Percentiles rank a stretch among this genome's conserved stretches.
These are phyloP conservation scores for Plasmodiophora brassicae DNA, from an alignment of 208 protist species.

Conservation along the genomic window DNA sequence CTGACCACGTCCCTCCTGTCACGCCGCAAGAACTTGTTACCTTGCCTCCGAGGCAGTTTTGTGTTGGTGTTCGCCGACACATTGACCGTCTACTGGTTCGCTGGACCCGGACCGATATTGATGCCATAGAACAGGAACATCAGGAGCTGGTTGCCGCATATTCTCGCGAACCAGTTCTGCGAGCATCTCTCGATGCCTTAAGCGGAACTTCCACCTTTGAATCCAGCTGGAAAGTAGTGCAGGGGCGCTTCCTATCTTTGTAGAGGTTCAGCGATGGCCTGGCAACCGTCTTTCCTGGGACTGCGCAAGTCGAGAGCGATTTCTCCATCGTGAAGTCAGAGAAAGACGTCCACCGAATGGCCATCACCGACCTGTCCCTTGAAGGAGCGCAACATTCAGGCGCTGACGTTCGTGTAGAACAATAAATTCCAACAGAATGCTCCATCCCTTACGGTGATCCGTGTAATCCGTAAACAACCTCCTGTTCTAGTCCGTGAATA, in stretches of 20 bases:
- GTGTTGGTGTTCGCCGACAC: neutral
- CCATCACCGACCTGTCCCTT: neutral
- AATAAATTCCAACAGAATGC: neutral
- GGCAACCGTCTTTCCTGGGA: too few relatives aligned
- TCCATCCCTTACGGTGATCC: neutral
- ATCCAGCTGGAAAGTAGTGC: too few relatives aligned
- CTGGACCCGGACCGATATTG: neutral
- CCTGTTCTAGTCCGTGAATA: neutral
- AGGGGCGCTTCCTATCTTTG: too few relatives aligned
- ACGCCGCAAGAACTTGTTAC: neutral
- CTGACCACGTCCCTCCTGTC: neutral
- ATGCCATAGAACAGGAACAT: neutral
- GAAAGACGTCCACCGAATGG: neutral
- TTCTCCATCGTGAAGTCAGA: neutral
- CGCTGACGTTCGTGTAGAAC: neutral
- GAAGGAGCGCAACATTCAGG: too few relatives aligned
- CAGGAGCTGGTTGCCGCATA: neutral
- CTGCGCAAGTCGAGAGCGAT: neutral
- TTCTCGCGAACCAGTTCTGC: neutral
- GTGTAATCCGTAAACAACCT: neutral
- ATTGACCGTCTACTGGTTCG: neutral
- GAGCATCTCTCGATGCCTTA: too few relatives aligned
- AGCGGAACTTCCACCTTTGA: too few relatives aligned
- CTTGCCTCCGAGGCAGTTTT: neutral
- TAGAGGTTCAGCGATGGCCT: too few relatives aligned